These are phyloP conservation scores for Sporothrix variecibatus DNA, from an alignment of 2,329 filamentous ascomycete species.

Conservation along the genomic window DNA sequence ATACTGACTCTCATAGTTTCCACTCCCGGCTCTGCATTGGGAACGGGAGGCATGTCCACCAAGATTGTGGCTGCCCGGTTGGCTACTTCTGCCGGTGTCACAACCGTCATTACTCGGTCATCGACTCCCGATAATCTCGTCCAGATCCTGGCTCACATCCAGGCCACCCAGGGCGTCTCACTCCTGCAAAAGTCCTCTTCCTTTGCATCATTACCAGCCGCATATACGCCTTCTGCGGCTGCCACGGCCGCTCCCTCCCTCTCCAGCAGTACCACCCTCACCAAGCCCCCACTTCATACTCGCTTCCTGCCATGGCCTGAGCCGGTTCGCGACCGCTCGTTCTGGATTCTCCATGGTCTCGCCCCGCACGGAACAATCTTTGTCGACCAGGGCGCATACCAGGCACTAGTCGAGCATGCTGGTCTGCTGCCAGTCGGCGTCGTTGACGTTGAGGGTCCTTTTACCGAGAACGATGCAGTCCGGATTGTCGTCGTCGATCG, in stretches of 20 bases:
- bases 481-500: slow-evolving; percentile 78
- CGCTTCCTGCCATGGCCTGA: slow-evolving; percentile 83
- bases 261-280: slow-evolving; percentile 30
- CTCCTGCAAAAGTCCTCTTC: slow-evolving; percentile 32
- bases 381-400: slow-evolving; percentile 87
- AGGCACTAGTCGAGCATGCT: slow-evolving; percentile 78
- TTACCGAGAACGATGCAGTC: slow-evolving; percentile 91
- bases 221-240: not conserved
- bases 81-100: slow-evolving; percentile 91
- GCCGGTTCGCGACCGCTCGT: slow-evolving; percentile 89
- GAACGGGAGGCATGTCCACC: slow-evolving; percentile 95
- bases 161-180: slow-evolving; percentile 54
- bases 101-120: slow-evolving; percentile 90
- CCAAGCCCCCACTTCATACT: slow-evolving; percentile 74
- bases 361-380: slow-evolving; percentile 87
- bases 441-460: slow-evolving; percentile 82
- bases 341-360: slow-evolving; percentile 94
- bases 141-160: slow-evolving; percentile 80
- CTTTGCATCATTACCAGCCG: slow-evolving; percentile 14
- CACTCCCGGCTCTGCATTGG: slow-evolving; percentile 81
- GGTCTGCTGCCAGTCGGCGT: slow-evolving; percentile 90
- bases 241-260: slow-evolving; percentile 24
- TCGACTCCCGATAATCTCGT: slow-evolving; percentile 91
- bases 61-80: slow-evolving; percentile 93
- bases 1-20: slow-evolving; percentile 61